Evolutionary conservation across 345 rosid genomes (phyloP), one percentile per base, ranked within the genome.

Genomic region (Populus simonii): DNA sequence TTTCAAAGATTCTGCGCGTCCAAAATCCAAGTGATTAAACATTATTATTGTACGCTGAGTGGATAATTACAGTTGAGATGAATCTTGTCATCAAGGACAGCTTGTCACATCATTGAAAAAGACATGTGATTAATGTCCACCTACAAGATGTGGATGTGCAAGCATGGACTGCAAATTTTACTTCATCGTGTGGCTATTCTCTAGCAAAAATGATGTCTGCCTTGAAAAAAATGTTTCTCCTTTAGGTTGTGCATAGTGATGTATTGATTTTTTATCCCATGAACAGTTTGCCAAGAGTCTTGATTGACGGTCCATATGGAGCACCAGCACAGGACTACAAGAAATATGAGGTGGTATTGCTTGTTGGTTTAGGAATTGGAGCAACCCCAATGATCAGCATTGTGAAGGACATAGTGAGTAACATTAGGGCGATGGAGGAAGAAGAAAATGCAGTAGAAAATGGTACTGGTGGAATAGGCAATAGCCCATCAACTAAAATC

Each of bases 371-470:
- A 27, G 95, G 97, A 41, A 93, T 93, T 5, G 97, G 97, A 74
- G 97, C 96, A 25, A 93, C 97, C 7, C 97, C 97, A 6, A 91
- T 93, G 95, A 93, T 93, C 68, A 93, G 97, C 86, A 91, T 93
- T 36, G 84, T 93, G 2, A 91, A 91, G 83, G 97, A 93, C 88
- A 90, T 93, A 63, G 92, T 88, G 31, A 88, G 72, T 83, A 91
- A 91, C 88, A 84, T 93, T 43, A 91, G 73, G 67, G 88, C 89
- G 68, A 65, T 33, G 70, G 90, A 78, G 20, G 88, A 89, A 69
- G 91, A 85, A 39, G 82, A 67, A 38, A 47, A 47, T 33, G 75
- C 76, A 16, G 12, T 89, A 72, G 97, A 92, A 78, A 81, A 71
- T 41, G 92, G 89, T 7, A 79, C 71, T 59, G 62, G 3, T n/a